phyloP scores from a whole-genome alignment of 352 stramenopile genomes.

The Thalassiosira gravida region DNA sequence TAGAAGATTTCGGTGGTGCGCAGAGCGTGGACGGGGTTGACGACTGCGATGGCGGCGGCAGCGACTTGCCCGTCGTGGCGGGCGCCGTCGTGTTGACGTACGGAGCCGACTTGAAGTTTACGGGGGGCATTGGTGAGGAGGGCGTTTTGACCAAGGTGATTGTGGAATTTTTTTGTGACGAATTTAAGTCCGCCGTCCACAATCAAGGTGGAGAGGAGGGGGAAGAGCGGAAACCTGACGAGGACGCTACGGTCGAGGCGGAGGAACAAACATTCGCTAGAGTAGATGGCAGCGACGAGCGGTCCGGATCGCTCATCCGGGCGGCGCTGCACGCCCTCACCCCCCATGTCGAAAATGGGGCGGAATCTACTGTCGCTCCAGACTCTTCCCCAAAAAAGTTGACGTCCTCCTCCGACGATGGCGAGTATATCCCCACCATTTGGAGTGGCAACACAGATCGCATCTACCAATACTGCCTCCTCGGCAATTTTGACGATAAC shows the following conservation, averaged over 20 bases:
- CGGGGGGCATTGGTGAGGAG: conserved; percentile 50
- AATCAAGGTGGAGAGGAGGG: not conserved
- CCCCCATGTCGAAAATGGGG: no score
- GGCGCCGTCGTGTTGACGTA: conserved; percentile 53
- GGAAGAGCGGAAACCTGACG: conserved; percentile 1
- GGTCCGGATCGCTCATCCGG: no score
- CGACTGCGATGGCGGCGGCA: no score
- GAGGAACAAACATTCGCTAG: conserved; percentile 51
- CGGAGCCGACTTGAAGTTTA: conserved; percentile 51
- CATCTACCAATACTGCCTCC: conserved; percentile 50
- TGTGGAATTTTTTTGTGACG: conserved; percentile 54
- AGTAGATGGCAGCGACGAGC: no score
- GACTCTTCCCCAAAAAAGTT: no score
- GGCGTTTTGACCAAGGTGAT: conserved; percentile 51
- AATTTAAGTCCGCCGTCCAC: no score
- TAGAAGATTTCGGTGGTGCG: conserved; percentile 40
- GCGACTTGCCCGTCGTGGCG: conserved; percentile 33
- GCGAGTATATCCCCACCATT: conserved; percentile 42
- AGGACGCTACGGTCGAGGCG: conserved; percentile 22
- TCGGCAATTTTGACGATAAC: conserved; percentile 51
- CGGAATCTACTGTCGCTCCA: no score
- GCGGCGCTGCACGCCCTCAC: no score
- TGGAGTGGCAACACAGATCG: conserved; percentile 57
- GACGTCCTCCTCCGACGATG: conserved; percentile 33
- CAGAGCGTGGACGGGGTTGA: no score